Evolutionary conservation across 2,329 filamentous ascomycete species (phyloP).

Genomic region (Diaporthe sp.): DNA sequence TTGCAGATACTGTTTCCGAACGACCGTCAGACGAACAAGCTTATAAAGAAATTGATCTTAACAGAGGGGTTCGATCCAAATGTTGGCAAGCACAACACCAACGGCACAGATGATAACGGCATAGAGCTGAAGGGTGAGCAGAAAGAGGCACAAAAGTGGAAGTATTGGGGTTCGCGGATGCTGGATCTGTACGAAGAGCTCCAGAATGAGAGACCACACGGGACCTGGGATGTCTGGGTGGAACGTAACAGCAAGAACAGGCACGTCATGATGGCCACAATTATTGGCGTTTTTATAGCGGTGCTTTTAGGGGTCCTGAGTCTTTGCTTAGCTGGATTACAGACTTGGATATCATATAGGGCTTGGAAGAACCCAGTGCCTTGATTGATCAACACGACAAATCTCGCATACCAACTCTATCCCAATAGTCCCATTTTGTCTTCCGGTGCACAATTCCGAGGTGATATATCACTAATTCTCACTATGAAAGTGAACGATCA

Average conservation of each 20-base stretch:
- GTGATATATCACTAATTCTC: too few relatives aligned
- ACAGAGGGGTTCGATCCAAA: background rate
- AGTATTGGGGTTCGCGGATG: background rate
- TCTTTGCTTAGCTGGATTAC: background rate
- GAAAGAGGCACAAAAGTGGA: background rate
- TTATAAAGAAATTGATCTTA: background rate
- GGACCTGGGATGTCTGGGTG: background rate
- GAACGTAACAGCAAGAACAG: constrained; percentile 14
- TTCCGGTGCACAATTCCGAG: too few relatives aligned
- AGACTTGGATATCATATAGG: constrained; percentile 15
- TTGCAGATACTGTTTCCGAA: background rate
- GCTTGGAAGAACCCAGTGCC: background rate
- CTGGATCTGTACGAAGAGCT: constrained; percentile 16
- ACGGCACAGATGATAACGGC: background rate
- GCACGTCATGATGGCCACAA: constrained; percentile 4
- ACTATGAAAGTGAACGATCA: too few relatives aligned
- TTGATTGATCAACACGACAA: too few relatives aligned
- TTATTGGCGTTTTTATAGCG: background rate
- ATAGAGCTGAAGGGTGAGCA: background rate
- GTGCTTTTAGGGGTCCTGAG: background rate
- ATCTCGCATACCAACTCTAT: too few relatives aligned
- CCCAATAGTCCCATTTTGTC: too few relatives aligned
- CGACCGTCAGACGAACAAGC: background rate
- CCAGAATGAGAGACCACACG: background rate
- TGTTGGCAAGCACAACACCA: background rate